A percentile compares a stretch with the other conserved stretches of the same genome.
Evolutionary conservation across 2,329 filamentous ascomycete genomes (phyloP).

Genomic region (Endoconidiophora polonica): DNA sequence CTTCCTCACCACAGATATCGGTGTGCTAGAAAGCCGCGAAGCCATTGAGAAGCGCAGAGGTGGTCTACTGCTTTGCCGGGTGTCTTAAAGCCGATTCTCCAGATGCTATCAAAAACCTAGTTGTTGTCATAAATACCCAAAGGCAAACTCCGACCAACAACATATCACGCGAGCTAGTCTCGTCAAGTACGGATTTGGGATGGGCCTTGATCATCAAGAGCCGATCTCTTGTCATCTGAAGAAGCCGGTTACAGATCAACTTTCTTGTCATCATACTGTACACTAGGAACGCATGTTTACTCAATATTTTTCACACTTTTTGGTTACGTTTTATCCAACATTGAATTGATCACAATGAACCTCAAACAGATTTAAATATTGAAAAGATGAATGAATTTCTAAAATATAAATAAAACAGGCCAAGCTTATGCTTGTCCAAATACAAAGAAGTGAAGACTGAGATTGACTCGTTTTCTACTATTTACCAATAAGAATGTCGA

Average conservation of each 20-base stretch:
- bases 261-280: conserved; percentile 11
- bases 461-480: background rate
- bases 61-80: conserved; percentile 62
- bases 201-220: background rate
- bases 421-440: background rate
- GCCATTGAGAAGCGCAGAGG: conserved; percentile 66
- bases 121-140: background rate
- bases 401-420: background rate
- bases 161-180: background rate
- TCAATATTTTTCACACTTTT: too few relatives aligned
- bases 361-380: background rate
- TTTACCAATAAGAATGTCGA: background rate
- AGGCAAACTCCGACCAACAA: background rate
- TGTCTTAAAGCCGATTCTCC: conserved; percentile 24
- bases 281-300: conserved; percentile 8
- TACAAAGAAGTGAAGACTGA: background rate
- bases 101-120: too few relatives aligned
- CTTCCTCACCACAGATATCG: conserved; percentile 60
- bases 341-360: too few relatives aligned
- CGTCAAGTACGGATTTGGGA: background rate
- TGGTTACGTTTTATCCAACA: too few relatives aligned
- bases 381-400: conserved; percentile 2
- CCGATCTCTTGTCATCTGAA: too few relatives aligned
- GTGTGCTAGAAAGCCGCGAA: conserved; percentile 67
- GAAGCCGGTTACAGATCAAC: too few relatives aligned